These are phyloP conservation scores for Ceratocystis cacaofunesta DNA, from an alignment of 2,329 filamentous ascomycete species.

Conservation along the genomic window DNA sequence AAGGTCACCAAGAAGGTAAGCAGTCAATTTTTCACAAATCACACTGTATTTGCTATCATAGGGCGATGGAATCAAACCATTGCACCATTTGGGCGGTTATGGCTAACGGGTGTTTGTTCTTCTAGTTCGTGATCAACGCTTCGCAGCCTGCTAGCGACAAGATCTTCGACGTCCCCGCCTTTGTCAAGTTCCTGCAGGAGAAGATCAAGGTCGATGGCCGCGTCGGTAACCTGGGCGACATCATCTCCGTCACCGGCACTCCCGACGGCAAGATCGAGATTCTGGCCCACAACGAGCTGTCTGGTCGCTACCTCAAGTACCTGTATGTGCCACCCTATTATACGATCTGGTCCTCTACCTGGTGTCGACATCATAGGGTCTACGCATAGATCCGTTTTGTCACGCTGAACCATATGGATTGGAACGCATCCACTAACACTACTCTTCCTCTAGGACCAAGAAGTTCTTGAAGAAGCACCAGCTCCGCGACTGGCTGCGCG, in stretches of 20 bases:
- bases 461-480: conserved; percentile 99
- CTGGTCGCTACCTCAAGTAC: conserved; percentile 99
- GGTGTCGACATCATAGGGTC: no score
- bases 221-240: conserved; percentile 93
- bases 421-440: background rate
- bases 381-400: background rate
- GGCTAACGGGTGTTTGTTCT: background rate
- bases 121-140: conserved; percentile 96
- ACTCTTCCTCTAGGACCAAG: conserved; percentile 60
- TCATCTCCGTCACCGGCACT: conserved; percentile 74
- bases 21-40: conserved; percentile 9
- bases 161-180: conserved; percentile 98
- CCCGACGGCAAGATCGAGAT: conserved; percentile 98
- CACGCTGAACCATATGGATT: background rate
- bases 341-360: conserved; percentile 19
- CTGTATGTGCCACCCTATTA: conserved; percentile 47
- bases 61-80: conserved; percentile 14
- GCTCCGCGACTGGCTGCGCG: conserved; percentile 98
- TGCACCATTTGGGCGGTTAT: background rate
- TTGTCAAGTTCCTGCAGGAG: conserved; percentile 99
- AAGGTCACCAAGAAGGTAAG: conserved; percentile 78
- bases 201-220: conserved; percentile 99
- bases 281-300: conserved; percentile 93
- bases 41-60: background rate
- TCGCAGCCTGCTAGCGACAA: conserved; percentile 97